These are phyloP conservation scores for Acorus calamus DNA, from an alignment of 106 monocot genomes.

Conservation along the genomic window DNA sequence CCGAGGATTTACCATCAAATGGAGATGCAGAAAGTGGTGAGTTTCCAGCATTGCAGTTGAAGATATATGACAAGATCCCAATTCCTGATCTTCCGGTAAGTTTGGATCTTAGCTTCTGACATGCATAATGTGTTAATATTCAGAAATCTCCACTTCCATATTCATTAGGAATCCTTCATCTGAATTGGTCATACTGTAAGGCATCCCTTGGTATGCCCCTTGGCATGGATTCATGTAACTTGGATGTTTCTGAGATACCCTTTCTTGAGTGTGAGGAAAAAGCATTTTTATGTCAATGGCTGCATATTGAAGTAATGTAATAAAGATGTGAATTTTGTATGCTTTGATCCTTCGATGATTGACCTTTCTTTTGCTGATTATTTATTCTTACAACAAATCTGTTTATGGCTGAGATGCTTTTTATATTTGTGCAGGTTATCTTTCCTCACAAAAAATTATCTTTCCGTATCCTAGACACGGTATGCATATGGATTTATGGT, in stretches of 20 bases:
- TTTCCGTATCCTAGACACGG: conserved; percentile 88
- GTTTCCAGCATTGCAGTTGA: conserved; percentile 50
- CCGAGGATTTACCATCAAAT: conserved; percentile 39
- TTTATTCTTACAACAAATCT: no score
- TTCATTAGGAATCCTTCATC: no score
- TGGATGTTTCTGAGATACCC: no score
- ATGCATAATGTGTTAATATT: no score
- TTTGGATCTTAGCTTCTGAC: neutral
- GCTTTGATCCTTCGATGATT: neutral
- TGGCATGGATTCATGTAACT: no score
- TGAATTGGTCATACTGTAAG: no score
- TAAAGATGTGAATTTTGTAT: no score
- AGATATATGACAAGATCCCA: conserved; percentile 92
- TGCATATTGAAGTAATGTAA: no score
- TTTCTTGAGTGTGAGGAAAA: no score
- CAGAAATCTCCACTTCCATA: no score
- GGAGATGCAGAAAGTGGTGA: conserved; percentile 17
- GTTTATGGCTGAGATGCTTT: neutral
- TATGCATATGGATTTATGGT: conserved; percentile 11
- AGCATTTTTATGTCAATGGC: no score
- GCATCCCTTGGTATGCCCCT: no score
- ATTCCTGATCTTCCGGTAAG: conserved; percentile 90
- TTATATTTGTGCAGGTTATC: conserved; percentile 60
- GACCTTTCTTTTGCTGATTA: neutral
- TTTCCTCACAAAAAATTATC: conserved; percentile 97